Evolutionary conservation across 116 monocot genomes (phyloP), one percentile per base, ranked within the genome.

Genomic region (Phalaenopsis hybrid): DNA sequence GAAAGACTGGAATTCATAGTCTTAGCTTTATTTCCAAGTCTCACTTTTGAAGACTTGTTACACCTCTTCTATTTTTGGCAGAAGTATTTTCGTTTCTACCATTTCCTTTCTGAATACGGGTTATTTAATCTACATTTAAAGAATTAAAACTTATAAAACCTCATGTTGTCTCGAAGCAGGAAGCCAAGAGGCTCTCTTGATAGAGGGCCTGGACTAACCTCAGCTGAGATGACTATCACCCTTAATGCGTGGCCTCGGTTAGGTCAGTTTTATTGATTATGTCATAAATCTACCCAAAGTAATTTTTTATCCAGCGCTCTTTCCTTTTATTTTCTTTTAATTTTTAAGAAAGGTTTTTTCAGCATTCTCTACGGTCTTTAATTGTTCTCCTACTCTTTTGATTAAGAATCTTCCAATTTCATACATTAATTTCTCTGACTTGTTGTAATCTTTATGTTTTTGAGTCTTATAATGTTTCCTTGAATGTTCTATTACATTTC

Each of bases 81-180:
- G 81, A 85, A 81, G 82, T 70, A 69, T 82, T 90, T 89, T 82
- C 82, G 81, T 81, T 86, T 89, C 74, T 23, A 52, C n/a, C 78
- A 75, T 92, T 91, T 86, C 86, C 82, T 87, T 92, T 88, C 81
- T 85, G 81, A 84, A 44, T 87, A 90, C 81, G 88, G 92, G 75
- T 88, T 80, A 80, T 88, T 79, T 87, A 85, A 88, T 20, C 20
- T 83, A 49, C 78, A 49, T 86, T 8, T 57, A 86, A 84, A 63
- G 81, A 80, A 81, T 61, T 73, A 81, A 81, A 84, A 86, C 92
- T 92, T 81, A 91, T 95, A 89, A 88, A 76, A 89, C 51, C 85
- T 90, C 88, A 86, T 89, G 84, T 91, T 94, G 81, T 94, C 89
- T 94, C 84, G 86, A 86, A 94, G 90, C 92, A 94, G 91, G 96